Evolutionary conservation across 2,329 filamentous ascomycete genomes (phyloP), one percentile per base, ranked within the genome.

Genomic region (Aspergillus felis): DNA sequence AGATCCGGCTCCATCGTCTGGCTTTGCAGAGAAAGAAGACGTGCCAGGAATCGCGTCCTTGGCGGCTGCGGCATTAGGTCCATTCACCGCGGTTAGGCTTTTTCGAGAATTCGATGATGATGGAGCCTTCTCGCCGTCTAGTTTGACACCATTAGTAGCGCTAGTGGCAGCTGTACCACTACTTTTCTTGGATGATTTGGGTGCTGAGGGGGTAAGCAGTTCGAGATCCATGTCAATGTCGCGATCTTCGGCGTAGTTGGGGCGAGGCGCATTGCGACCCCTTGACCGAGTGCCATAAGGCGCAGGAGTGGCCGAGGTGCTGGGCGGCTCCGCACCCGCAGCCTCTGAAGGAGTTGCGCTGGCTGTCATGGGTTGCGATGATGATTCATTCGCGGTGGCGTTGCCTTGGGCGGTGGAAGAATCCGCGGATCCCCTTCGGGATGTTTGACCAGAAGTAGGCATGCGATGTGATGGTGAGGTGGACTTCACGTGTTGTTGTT

Each of bases 241-340:
- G 76, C 85, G 90, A 76, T 93, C 90, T 78, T 99, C 94, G 52
- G 94, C 93, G 76, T 99, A 99, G 76, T 99, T 99, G 64, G 89
- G 87, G 65, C 94, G 89, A 66, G 89, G 83, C 64, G 89, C 89
- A 57, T 85, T 87, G 69, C 92, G 88, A 76, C 96, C 96, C 73
- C 94, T 89, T 66, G 92, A 97, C 68, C 92, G 89, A 72, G 94
- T 99, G 69, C 93, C 93, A 76, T 99, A 97, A 50, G 86, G 87
- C 65, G 86, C 87, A 52, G 88, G 79, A 28, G 76, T 78, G 63
- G 83, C 82, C 65, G 78, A 74, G 60, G 68, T 66, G 63, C 73
- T 72, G 60, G 73, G 68, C 60, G 71, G 66, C 58, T 76, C 73
- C 60, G 70, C 66, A 35, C 59, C 60, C 55, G 67, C 68, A 56